Evolutionary conservation across 441 rosid species (phyloP).

Genomic region (Sinapis alba): DNA sequence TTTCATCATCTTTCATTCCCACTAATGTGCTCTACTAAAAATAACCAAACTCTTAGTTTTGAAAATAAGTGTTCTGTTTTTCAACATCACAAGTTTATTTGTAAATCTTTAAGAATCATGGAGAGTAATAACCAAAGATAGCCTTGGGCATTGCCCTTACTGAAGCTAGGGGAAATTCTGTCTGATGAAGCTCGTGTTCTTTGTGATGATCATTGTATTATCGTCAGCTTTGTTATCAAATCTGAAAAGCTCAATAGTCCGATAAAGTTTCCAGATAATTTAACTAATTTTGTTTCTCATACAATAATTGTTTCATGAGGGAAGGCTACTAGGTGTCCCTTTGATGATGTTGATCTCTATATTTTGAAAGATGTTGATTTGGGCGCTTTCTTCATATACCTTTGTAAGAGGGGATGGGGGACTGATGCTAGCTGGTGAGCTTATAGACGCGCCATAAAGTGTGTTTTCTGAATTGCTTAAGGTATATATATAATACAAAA

Average conservation of each 20-base stretch:
- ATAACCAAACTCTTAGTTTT: background rate
- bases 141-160: background rate
- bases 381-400: background rate
- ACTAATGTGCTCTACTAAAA: background rate
- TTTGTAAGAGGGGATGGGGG: background rate
- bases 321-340: background rate
- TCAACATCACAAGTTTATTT: background rate
- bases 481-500: background rate
- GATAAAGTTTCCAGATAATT: background rate
- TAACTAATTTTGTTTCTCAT: background rate
- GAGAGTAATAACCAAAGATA: background rate
- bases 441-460: background rate
- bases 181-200: background rate
- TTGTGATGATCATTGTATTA: background rate
- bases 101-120: background rate
- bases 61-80: background rate
- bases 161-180: background rate
- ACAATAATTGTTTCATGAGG: background rate
- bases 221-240: background rate
- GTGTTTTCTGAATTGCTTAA: background rate
- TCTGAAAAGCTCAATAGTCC: background rate
- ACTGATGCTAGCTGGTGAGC: background rate
- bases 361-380: background rate
- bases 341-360: background rate
- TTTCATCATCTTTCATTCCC: background rate